phyloP scores from a whole-genome alignment of 2,329 filamentous ascomycete species.

The Rutstroemia sp. region DNA sequence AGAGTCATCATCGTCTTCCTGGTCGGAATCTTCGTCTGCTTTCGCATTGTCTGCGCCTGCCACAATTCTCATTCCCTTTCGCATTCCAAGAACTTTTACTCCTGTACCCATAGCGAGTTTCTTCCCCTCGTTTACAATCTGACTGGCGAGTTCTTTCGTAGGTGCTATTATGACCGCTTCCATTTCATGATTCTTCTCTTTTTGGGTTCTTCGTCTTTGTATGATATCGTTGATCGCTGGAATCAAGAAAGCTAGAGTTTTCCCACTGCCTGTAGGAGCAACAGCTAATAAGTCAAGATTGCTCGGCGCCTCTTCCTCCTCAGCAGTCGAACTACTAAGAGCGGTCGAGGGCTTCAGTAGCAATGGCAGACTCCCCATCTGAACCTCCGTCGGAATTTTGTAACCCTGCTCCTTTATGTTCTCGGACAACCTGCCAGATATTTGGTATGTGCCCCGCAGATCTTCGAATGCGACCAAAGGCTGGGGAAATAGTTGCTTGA shows the following conservation, averaged over 20 bases:
- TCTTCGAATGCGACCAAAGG: constrained; percentile 73
- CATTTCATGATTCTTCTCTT: constrained; percentile 42
- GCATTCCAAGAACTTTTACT: constrained; percentile 73
- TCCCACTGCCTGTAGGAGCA: constrained; percentile 92
- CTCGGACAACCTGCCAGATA: constrained; percentile 64
- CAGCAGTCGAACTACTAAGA: constrained; percentile 33
- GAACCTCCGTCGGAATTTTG: constrained; percentile 83
- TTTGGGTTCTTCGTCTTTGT: constrained; percentile 37
- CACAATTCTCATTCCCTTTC: constrained; percentile 71
- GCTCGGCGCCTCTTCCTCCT: constrained; percentile 20
- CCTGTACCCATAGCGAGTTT: constrained; percentile 74
- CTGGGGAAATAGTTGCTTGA: constrained; percentile 64
- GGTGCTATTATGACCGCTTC: constrained; percentile 68
- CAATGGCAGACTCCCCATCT: constrained; percentile 77
- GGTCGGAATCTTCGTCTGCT: constrained; percentile 31
- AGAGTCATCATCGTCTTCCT: constrained; percentile 30
- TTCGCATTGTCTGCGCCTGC: constrained; percentile 32
- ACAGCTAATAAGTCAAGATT: constrained; percentile 73
- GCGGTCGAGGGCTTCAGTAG: constrained; percentile 54
- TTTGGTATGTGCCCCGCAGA: constrained; percentile 61
- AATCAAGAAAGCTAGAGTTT: constrained; percentile 89
- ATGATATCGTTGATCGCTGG: constrained; percentile 75
- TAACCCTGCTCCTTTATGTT: constrained; percentile 85
- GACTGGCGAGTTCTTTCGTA: constrained; percentile 69
- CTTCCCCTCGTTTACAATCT: constrained; percentile 78